Evolutionary conservation across 164 flowering plant species (phyloP), one percentile per base, ranked within the genome.

Genomic region (Cinnamomum chago): DNA sequence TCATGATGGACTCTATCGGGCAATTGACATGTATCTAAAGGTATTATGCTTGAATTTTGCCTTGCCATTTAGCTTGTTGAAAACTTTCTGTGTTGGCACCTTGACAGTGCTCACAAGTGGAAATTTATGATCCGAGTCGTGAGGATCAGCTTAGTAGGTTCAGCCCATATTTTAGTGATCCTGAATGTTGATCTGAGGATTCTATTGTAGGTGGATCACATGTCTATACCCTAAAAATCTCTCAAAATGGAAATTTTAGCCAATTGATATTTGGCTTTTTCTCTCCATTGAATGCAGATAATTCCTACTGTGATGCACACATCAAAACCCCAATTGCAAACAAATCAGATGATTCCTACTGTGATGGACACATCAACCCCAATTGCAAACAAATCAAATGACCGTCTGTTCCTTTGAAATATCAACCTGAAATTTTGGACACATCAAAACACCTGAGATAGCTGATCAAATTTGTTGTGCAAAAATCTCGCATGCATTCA

Each of bases 1-100:
- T 65, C 97, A 92, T 84, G 99, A 95, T 77, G 90, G 88, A 24
- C 83, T 95, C 28, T 95, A 95, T 78, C 88, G 91, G 30, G 98
- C 98, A 70, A 88, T 93, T 70, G 99, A 95, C 85, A 91, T 81
- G 80, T 93, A 83, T 78, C 89, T 95, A 65, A 92, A 92, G 92
- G 99, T 93, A 81, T 82, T 74, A 33, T 58, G 23, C 69, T 28
- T 66, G n/a, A 35, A 30, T 66, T 28, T 66, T 27, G 69, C 4
- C 33, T 66, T 13, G 28, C 3, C 69, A 13, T 12, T 2, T 3
- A 27, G 15, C n/a, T 27, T 66, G 27, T 27, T 66, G 20, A 3
- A 6, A 25, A 14, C 11, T 30, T 66, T 7, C n/a, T 64, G 24
- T 22, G 35, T 30, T 5, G 35, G 5, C 35, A 30, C 35, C 35